Percentiles rank a stretch among this genome's conserved stretches.
Conservation (phyloP, 169 alveolate species). For the Theileria equi region DNA sequence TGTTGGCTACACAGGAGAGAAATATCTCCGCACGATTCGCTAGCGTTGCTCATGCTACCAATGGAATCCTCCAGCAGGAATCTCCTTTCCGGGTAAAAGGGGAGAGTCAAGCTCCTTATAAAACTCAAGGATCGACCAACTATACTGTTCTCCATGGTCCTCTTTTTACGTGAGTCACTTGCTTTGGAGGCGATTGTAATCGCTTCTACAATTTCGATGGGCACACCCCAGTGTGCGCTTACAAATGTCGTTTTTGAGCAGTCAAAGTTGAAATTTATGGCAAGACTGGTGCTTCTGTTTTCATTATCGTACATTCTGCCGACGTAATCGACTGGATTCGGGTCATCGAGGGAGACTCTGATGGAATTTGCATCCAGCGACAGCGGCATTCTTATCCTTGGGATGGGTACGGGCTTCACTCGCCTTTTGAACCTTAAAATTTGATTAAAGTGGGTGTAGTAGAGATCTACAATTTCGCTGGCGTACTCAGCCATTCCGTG, state of each 20-base stretch:
- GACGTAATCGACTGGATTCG: background rate
- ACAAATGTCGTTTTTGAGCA: conserved; percentile 49
- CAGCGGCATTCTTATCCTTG: conserved; percentile 55
- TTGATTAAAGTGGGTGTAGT: conserved; percentile 36
- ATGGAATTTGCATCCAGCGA: conserved; percentile 30
- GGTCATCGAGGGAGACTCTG: background rate
- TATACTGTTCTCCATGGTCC: background rate
- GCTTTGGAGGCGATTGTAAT: background rate
- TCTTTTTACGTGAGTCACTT: background rate
- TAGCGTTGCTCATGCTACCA: background rate
- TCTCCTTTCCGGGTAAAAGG: background rate
- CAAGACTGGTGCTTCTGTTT: conserved; percentile 1
- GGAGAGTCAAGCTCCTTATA: background rate
- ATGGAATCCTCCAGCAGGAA: conserved; percentile 26
- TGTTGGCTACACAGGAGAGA: conserved; percentile 16
- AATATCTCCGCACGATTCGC: conserved; percentile 20
- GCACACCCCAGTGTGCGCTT: conserved; percentile 70
- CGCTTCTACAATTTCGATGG: conserved; percentile 17
- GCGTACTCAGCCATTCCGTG: conserved; percentile 52
- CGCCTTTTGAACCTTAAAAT: conserved; percentile 13
- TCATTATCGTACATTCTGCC: background rate
- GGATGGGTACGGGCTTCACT: conserved; percentile 27
- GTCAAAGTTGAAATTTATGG: conserved; percentile 40
- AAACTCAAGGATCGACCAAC: background rate
- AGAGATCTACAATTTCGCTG: conserved; percentile 21